These are phyloP conservation scores for Plectosphaerella sp. DNA, from an alignment of 2,329 filamentous ascomycete species.

Conservation along the genomic window DNA sequence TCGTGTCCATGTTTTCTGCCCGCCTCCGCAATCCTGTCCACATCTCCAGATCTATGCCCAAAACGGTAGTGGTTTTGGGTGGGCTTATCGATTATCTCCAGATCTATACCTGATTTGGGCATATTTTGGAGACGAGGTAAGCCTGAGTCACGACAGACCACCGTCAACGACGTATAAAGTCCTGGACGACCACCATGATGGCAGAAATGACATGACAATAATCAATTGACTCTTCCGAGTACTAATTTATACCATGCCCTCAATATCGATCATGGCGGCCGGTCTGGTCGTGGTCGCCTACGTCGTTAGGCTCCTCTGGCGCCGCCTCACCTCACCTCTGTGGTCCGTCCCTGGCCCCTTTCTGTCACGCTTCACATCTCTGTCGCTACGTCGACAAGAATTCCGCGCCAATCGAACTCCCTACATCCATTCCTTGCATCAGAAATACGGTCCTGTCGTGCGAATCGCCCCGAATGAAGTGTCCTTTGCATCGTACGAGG, in stretches of 20 bases:
- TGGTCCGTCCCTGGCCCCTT: constrained; percentile 43
- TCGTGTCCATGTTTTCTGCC: too few species aligned
- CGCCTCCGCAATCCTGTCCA: too few species aligned
- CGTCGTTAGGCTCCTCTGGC: constrained; percentile 8
- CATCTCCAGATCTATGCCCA: too few species aligned
- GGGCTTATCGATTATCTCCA: too few species aligned
- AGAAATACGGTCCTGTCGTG: constrained; percentile 51
- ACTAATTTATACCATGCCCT: neutral
- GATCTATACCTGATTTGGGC: too few species aligned
- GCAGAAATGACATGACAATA: too few species aligned
- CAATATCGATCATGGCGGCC: constrained; percentile 12
- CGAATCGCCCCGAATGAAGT: constrained; percentile 55
- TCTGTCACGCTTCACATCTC: constrained; percentile 43
- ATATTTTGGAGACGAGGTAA: too few species aligned
- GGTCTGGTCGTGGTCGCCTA: constrained; percentile 1
- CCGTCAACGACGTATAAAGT: too few species aligned
- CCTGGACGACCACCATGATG: too few species aligned
- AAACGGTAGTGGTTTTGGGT: too few species aligned
- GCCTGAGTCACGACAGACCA: too few species aligned
- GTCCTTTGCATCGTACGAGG: constrained; percentile 51
- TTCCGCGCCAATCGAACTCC: constrained; percentile 45
- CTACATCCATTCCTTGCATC: constrained; percentile 54
- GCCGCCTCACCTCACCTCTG: constrained; percentile 30
- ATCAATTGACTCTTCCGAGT: too few species aligned
- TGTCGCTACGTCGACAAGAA: constrained; percentile 51